phyloP scores from a whole-genome alignment of 208 protist genomes.

The Strigomonas culicis region DNA sequence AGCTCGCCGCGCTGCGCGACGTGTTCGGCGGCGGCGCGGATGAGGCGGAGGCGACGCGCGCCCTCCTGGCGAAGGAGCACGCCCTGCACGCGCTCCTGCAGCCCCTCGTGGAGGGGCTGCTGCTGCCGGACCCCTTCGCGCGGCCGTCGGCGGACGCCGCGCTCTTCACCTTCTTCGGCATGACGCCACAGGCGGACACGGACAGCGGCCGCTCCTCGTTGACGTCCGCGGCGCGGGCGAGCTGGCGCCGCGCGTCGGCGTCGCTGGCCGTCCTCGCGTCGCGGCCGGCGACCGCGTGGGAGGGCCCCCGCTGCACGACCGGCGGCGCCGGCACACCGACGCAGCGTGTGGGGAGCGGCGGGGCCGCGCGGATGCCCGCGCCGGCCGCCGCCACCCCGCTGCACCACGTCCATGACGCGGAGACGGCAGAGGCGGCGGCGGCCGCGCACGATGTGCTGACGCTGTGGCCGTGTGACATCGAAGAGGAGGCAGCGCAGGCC shows the following conservation, averaged over 20 bases:
- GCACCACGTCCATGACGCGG: too few relatives aligned
- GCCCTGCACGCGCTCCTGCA: conserved; percentile 61
- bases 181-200: conserved; percentile 14
- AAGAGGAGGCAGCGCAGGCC: too few relatives aligned
- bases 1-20: conserved; percentile 26
- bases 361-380: conserved; percentile 2
- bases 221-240: background rate
- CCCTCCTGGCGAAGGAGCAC: conserved; percentile 42
- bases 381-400: conserved; percentile 8
- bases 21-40: conserved; percentile 31
- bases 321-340: conserved; percentile 13
- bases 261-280: background rate
- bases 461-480: too few relatives aligned
- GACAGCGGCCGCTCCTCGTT: background rate
- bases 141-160: conserved; percentile 55
- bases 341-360: conserved; percentile 15
- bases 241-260: background rate
- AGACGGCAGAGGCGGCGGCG: too few relatives aligned
- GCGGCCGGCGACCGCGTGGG: too few relatives aligned
- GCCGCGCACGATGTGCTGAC: too few relatives aligned
- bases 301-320: too few relatives aligned
- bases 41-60: background rate
- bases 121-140: conserved; percentile 42
- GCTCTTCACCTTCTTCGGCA: conserved; percentile 47
- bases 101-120: conserved; percentile 56